Base-by-base conservation (phyloP, 169 alveolate species). In the Plasmodium ovale region DNA sequence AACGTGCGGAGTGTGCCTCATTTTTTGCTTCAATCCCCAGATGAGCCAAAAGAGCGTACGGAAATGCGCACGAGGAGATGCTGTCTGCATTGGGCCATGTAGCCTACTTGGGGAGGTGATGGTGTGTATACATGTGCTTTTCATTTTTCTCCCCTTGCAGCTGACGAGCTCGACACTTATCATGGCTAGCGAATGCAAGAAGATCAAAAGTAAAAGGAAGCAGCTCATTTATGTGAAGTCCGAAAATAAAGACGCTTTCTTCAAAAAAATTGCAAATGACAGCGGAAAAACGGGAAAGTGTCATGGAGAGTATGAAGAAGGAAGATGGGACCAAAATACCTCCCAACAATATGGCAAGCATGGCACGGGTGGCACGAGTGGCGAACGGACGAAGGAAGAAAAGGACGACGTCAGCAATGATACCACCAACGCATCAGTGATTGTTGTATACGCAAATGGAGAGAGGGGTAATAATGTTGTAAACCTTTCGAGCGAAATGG, bases 1-100 rank as follows among this genome's bases (percentile, higher is more conserved):
- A 27, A 79, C 89, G 9, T 79, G 89, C 27, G 89, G 89, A 14
- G 89, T 79, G 49, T 79, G 79, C 47, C 67, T 79, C 23, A 79
- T 79, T 37, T 79, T 79, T 79, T 79, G 89, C 21, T 79, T 79
- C 29, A 79, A 79, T 39, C 89, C 89, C 9, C 42, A 37, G 27
- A 21, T 64, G 19, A 64, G 89, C 56, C 89, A 79, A 58, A 79
- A 79, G 67, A 79, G 59, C 56, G 89, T 79, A 54, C 9, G 65
- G 31, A 79, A 9, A 73, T 16, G 10, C 23, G 16, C 25, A 31
- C 21, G n/a, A 39, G 14, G 16, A n/a, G 10, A 27, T 64, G 23
- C 3, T 6, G 14, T 6, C 14, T 16, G 56, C 27, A 25, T 56
- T n/a, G n/a, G 16, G 67, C 9, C 33, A 62, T 62, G 47, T 29